Percentiles rank a stretch among this genome's conserved stretches.
phyloP scores from a whole-genome alignment of 345 rosid species.

The Capsella bursapastoris region DNA sequence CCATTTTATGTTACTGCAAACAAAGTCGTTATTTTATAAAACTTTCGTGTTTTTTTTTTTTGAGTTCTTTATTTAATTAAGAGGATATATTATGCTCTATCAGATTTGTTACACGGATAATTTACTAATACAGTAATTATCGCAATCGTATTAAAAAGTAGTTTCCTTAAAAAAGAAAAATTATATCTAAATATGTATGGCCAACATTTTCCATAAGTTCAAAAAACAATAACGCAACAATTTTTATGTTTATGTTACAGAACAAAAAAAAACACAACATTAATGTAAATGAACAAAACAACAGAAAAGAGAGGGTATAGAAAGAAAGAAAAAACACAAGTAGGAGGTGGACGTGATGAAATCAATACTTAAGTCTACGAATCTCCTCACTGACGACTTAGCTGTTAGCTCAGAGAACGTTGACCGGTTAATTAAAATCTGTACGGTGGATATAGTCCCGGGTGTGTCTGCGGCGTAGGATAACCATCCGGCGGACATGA shows the following conservation, averaged over 20 bases:
- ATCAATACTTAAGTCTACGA: slow-evolving; percentile 3
- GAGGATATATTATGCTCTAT: not conserved
- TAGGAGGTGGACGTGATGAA: too few relatives aligned
- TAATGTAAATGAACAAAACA: not conserved
- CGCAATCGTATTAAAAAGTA: not conserved
- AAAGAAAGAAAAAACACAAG: not conserved
- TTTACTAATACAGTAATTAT: not conserved
- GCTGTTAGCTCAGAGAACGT: not conserved
- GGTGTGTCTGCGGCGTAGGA: slow-evolving; percentile 29
- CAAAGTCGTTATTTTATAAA: not conserved
- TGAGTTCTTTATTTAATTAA: not conserved
- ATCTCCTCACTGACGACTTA: not conserved
- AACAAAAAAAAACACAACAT: not conserved
- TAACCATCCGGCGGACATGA: slow-evolving; percentile 40
- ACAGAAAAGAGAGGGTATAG: not conserved
- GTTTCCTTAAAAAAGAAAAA: not conserved
- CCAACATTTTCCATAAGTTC: not conserved
- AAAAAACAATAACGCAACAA: not conserved
- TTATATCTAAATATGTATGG: too few relatives aligned
- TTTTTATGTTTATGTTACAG: not conserved
- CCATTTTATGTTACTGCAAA: not conserved
- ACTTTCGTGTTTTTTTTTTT: not conserved
- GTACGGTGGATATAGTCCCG: slow-evolving; percentile 39
- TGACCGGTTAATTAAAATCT: slow-evolving; percentile 25
- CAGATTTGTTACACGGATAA: not conserved